Evolutionary conservation across 2,329 filamentous ascomycete species (phyloP), one percentile per base, ranked within the genome.

Genomic region (Fusarium sp.): DNA sequence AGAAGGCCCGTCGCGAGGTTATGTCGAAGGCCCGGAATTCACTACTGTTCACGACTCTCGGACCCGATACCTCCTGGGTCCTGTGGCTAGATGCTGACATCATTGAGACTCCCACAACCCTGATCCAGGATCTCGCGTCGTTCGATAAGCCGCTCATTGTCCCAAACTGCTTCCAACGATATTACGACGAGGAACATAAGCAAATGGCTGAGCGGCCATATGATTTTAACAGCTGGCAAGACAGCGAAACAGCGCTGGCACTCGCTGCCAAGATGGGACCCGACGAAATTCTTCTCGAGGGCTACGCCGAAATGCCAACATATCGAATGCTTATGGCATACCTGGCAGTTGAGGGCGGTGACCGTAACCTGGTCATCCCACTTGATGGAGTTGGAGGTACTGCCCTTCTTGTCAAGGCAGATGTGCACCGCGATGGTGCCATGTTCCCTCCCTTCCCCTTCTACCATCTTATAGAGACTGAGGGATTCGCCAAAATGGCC

Each of bases 381-480:
- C 87, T 99, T 14, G 96, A 99, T 80, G 96, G 96, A 55, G 96
- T 99, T 7, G 96, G 96, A 61, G 96, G 96, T 39, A 97, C 95
- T 2, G 93, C 95, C 4, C 85, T 99, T 72, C 85, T 99, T 78
- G 96, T 99, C 68, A 98, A 97, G 85, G 96, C 95, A 4, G 95
- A 98, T 67, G 96, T 99, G 30, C 96, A 99, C 81, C 91, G 96
- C 31, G 96, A 99, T 79, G 96, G 96, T 26, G 95, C 96, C 80
- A 99, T 98, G 95, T 99, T 99, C 84, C 96, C 96, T 24, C 90
- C 96, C 0, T 99, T 99, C 80, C 84, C 95, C 7, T 99, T 99
- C 80, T 98, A 98, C 81, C 93, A 99, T 82, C 87, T 99, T 68
- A 97, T 99, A 69, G 96, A 99, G 86, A 98, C 96, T 1, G 96